Conservation (phyloP, 495 filamentous ascomycete genomes). For the Penicillium fimorum region DNA sequence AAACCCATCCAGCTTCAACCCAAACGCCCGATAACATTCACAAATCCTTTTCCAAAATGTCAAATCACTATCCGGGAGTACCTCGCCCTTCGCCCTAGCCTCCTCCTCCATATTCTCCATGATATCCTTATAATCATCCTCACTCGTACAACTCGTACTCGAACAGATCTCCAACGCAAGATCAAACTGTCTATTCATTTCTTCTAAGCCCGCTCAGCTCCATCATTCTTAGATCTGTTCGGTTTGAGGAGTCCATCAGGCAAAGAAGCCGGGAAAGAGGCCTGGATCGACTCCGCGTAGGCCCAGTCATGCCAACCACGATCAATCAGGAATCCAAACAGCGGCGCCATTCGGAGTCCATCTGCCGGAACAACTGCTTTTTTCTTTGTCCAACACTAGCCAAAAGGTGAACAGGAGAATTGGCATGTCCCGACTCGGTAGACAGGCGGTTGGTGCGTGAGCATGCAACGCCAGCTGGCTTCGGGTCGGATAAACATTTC, state of each 20-base stretch:
- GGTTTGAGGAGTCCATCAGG: not conserved
- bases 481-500: not conserved
- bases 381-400: not conserved
- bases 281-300: not conserved
- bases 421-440: not conserved
- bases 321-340: not conserved
- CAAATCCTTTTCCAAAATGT: not conserved
- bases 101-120: not conserved
- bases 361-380: not conserved
- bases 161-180: not conserved
- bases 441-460: not conserved
- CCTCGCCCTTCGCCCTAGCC: not conserved
- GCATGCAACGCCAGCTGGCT: not conserved
- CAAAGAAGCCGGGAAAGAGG: not conserved
- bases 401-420: not conserved
- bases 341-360: not conserved
- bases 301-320: not conserved
- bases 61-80: not conserved
- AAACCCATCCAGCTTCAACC: not conserved
- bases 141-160: not conserved
- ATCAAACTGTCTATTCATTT: not conserved
- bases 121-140: not conserved
- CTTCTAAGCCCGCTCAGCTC: not conserved
- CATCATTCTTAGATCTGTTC: not conserved
- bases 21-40: not conserved